phyloP scores from a whole-genome alignment of 164 flowering plant genomes.

The Amborella trichopoda region DNA sequence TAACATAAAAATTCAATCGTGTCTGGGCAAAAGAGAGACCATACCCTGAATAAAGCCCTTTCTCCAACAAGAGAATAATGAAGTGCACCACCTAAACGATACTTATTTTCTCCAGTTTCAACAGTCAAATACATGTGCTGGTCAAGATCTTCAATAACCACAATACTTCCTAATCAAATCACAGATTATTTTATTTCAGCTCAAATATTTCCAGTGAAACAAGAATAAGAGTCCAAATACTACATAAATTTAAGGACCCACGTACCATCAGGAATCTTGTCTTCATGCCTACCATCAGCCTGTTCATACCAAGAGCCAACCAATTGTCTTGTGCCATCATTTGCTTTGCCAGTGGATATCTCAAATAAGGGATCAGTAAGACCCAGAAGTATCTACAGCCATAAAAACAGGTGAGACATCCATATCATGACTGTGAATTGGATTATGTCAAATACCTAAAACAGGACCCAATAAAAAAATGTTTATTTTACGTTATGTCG shows the following conservation, averaged over 20 bases:
- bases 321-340: constrained; percentile 14
- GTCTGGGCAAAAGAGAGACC: too few species aligned
- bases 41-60: constrained; percentile 85
- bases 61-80: constrained; percentile 90
- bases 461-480: too few species aligned
- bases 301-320: constrained; percentile 18
- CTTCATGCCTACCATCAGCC: constrained; percentile 18
- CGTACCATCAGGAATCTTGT: constrained; percentile 58
- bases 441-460: too few species aligned
- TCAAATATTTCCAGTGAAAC: constrained; percentile 2
- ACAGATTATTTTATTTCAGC: constrained; percentile 1
- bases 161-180: constrained; percentile 55
- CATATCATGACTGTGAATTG: too few species aligned
- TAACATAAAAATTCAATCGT: too few species aligned
- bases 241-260: constrained; percentile 1
- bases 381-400: constrained; percentile 50
- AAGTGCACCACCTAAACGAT: constrained; percentile 38
- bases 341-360: constrained; percentile 15
- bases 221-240: constrained; percentile 1
- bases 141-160: constrained; percentile 80
- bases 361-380: constrained; percentile 36
- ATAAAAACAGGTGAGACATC: constrained; percentile 11
- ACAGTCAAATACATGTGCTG: constrained; percentile 82
- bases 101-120: constrained; percentile 35
- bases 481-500: too few species aligned